A percentile compares a stretch with the other conserved stretches of the same genome.
Conservation (phyloP, 2,329 filamentous ascomycete species). For the Aspergillus ochraceus region DNA sequence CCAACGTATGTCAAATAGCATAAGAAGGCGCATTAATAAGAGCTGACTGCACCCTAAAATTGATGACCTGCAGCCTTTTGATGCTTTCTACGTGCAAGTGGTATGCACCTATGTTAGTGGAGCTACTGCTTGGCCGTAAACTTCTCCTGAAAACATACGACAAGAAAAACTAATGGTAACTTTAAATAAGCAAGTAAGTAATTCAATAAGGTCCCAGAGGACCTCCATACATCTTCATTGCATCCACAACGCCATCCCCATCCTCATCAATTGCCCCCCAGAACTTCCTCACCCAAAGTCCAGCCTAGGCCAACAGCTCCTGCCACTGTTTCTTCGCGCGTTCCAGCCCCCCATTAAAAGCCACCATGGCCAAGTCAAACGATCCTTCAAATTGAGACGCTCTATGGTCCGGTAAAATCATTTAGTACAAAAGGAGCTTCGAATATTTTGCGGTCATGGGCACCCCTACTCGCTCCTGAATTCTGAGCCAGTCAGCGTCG, state of each 20-base stretch:
- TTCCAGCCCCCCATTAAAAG: slow-evolving; percentile 4
- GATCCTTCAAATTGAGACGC: slow-evolving; percentile 1
- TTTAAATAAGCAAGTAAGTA: not conserved
- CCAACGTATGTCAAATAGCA: too few species aligned
- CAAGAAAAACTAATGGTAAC: too few species aligned
- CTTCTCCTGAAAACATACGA: too few species aligned
- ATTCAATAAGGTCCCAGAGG: not conserved
- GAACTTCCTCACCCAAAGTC: not conserved
- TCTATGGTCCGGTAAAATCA: not conserved
- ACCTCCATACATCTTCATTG: not conserved
- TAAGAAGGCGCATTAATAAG: too few species aligned
- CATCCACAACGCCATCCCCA: slow-evolving; percentile 5
- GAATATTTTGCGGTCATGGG: slow-evolving; percentile 8
- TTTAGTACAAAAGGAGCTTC: slow-evolving; percentile 4
- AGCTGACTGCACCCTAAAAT: too few species aligned
- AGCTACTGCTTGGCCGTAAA: too few species aligned
- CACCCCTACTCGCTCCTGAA: not conserved
- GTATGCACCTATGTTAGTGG: too few species aligned
- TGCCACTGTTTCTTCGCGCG: slow-evolving; percentile 3
- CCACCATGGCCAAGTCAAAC: slow-evolving; percentile 6
- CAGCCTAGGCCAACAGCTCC: not conserved
- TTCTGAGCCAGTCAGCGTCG: not conserved
- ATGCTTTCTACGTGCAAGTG: too few species aligned
- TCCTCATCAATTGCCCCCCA: slow-evolving; percentile 7
- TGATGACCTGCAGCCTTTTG: too few species aligned